These are phyloP conservation scores for Talaromyces sp. DNA, from an alignment of 2,329 filamentous ascomycete genomes.

Conservation along the genomic window DNA sequence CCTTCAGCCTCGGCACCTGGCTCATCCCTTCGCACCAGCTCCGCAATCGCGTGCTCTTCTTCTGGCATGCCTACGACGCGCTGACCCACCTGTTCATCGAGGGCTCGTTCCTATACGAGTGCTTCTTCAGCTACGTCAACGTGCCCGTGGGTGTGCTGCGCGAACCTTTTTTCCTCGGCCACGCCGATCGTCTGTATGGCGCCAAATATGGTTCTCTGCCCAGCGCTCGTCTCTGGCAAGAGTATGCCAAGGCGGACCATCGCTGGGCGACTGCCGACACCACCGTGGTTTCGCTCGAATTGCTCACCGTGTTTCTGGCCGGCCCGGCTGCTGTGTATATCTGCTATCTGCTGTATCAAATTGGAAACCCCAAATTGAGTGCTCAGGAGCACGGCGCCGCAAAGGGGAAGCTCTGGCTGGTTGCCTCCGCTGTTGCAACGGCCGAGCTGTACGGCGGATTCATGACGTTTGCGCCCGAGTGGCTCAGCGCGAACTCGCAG, in stretches of 20 bases:
- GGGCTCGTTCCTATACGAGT: constrained; percentile 87
- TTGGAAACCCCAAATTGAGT: constrained; percentile 14
- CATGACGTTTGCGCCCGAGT: constrained; percentile 63
- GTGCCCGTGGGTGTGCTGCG: constrained; percentile 25
- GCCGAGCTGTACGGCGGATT: constrained; percentile 59
- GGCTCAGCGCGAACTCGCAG: constrained; percentile 54
- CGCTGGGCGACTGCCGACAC: constrained; percentile 57
- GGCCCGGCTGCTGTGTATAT: constrained; percentile 55
- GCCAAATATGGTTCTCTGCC: constrained; percentile 52
- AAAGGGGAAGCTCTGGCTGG: constrained; percentile 47
- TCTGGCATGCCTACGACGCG: constrained; percentile 92
- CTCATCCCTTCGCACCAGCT: constrained; percentile 51
- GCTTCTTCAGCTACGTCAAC: constrained; percentile 66
- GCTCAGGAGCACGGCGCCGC: constrained; percentile 18
- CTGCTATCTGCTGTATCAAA: constrained; percentile 46
- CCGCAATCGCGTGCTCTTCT: constrained; percentile 69
- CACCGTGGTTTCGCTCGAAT: constrained; percentile 54
- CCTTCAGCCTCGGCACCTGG: constrained; percentile 50
- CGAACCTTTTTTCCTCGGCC: constrained; percentile 48
- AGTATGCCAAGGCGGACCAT: constrained; percentile 60
- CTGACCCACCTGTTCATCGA: constrained; percentile 89
- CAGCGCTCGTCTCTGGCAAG: constrained; percentile 56
- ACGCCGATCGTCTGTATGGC: constrained; percentile 53
- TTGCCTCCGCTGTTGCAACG: constrained; percentile 55
- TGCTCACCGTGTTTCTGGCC: constrained; percentile 56